Evolutionary conservation across 116 monocot species (phyloP).

Genomic region (Dioscorea cayenensis): DNA sequence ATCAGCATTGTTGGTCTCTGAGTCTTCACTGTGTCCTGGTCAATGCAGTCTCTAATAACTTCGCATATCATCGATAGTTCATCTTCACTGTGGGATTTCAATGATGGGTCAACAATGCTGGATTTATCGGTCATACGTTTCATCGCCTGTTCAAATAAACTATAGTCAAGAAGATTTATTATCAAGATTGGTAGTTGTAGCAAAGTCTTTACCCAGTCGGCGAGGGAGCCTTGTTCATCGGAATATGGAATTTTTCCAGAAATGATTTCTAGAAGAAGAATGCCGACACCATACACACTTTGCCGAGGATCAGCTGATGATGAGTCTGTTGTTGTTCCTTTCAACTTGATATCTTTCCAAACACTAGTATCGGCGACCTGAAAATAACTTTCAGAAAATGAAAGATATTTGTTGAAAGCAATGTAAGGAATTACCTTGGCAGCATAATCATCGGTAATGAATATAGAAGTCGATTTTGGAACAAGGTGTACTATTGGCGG

Average conservation of each 20-base stretch:
- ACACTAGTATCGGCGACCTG: conserved; percentile 54
- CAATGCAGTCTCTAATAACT: conserved; percentile 52
- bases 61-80: conserved; percentile 62
- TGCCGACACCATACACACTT: conserved; percentile 71
- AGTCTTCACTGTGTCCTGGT: conserved; percentile 33
- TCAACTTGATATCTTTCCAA: conserved; percentile 51
- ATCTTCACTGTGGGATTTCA: conserved; percentile 43
- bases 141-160: conserved; percentile 35
- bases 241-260: conserved; percentile 61
- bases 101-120: conserved; percentile 47
- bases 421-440: conserved; percentile 54
- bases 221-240: conserved; percentile 48
- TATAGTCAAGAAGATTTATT: too few species aligned
- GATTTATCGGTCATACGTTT: conserved; percentile 37
- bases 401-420: background rate
- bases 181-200: too few species aligned
- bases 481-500: conserved; percentile 56
- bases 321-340: conserved; percentile 12
- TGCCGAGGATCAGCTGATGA: conserved; percentile 22
- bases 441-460: conserved; percentile 81
- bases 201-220: conserved; percentile 43
- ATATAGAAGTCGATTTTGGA: conserved; percentile 48
- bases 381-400: background rate
- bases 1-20: conserved; percentile 68
- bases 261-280: conserved; percentile 70